Evolutionary conservation across 2,329 filamentous ascomycete genomes (phyloP), one percentile per base, ranked within the genome.

Genomic region (Fusarium proliferatum): DNA sequence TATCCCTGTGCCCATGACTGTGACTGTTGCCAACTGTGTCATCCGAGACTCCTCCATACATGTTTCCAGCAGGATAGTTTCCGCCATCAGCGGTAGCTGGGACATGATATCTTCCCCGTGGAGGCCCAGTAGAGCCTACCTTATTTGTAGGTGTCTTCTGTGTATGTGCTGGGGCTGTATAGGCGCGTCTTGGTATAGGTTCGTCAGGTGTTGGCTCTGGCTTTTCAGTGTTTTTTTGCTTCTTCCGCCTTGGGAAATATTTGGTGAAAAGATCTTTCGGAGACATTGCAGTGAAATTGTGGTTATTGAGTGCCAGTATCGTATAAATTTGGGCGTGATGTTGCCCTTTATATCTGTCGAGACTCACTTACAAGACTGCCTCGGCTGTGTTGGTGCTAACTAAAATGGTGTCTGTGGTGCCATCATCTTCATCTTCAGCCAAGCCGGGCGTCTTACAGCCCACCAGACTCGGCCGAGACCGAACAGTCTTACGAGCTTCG

Each of bases 201-300:
- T 64, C 34, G n/a, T 23, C n/a, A 28, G 58, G 28, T 26, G 43
- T 11, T 28, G 39, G 23, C 19, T 39, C 39, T 52, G 36, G 15
- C 42, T 69, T 61, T 19, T 73, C 64, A 11, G 42, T 12, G 30
- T 61, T 34, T 15, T 60, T 58, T 41, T 67, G 42, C 41, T 58
- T 52, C 23, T 65, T 45, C 23, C 41, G 42, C 8, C 41, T 49
- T 41, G 45, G 41, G 6, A 67, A 57, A 28, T 41, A 60, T 30
- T 73, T 73, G 26, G 41, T 34, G 8, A 73, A 23, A 42, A 63
- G 23, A 13, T 59, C 38, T 61, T 67, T 73, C 10, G 52, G 57
- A 26, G 48, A 38, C 70, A 73, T 73, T 21, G 41, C 41, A 15
- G 23, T 13, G 2, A 17, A 3, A 48, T 23, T 48, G 30, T 9